phyloP scores from a whole-genome alignment of 2,329 filamentous ascomycete genomes.

The Fusarium transvaalense region DNA sequence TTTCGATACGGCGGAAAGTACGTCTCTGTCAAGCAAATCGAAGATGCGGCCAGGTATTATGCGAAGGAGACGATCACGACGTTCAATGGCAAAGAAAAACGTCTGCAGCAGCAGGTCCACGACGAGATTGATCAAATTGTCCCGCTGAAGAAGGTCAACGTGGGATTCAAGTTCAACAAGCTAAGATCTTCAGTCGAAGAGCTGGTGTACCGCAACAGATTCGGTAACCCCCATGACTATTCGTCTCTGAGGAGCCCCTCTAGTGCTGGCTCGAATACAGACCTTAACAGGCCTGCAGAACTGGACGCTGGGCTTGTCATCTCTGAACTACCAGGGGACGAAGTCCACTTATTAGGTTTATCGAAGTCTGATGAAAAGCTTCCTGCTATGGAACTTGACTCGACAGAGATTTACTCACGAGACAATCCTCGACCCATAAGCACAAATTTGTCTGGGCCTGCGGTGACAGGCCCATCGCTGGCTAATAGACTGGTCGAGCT shows the following conservation, averaged over 20 bases:
- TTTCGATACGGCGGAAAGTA: constrained; percentile 46
- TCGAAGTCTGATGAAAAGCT: neutral
- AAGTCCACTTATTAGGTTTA: neutral
- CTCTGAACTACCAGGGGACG: constrained; percentile 29
- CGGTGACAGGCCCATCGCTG: neutral
- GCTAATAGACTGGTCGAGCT: constrained; percentile 26
- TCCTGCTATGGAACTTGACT: constrained; percentile 31
- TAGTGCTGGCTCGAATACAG: constrained; percentile 9
- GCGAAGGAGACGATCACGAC: constrained; percentile 35
- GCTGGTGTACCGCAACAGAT: constrained; percentile 43
- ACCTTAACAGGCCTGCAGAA: constrained; percentile 3
- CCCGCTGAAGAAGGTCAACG: constrained; percentile 39
- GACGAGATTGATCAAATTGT: constrained; percentile 45
- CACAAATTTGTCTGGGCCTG: neutral
- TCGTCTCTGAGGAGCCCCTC: constrained; percentile 35
- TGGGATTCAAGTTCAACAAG: constrained; percentile 46
- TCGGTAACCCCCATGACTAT: constrained; percentile 24
- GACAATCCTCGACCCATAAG: neutral
- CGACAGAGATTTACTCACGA: constrained; percentile 3
- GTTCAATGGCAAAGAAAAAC: constrained; percentile 42
- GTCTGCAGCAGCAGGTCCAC: constrained; percentile 40
- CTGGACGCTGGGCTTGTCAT: constrained; percentile 5
- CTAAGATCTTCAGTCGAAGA: constrained; percentile 34
- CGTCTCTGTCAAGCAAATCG: constrained; percentile 46
- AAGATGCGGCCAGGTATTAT: constrained; percentile 45